phyloP scores from a whole-genome alignment of 2,329 filamentous ascomycete genomes.

The Paracamarosporium sp. region DNA sequence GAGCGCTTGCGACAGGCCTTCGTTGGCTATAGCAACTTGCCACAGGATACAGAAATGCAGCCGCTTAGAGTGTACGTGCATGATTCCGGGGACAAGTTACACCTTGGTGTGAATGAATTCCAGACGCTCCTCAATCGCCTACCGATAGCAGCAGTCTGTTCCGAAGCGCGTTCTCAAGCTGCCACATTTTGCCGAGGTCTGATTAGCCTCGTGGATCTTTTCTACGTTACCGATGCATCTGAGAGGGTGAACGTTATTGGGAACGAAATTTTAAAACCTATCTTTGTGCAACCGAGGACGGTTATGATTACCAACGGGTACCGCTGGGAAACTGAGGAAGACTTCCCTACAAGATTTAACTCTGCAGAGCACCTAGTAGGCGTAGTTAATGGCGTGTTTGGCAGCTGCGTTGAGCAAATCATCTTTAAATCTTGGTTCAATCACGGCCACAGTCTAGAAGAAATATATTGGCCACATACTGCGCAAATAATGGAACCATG shows the following conservation, averaged over 20 bases:
- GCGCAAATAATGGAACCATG: neutral
- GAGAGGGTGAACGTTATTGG: constrained; percentile 1
- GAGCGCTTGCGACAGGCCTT: constrained; percentile 9
- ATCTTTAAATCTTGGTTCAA: neutral
- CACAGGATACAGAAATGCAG: neutral
- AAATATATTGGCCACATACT: constrained; percentile 10
- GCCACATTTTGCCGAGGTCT: neutral
- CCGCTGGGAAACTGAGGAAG: neutral
- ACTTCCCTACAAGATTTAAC: neutral
- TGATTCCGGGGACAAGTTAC: constrained; percentile 2
- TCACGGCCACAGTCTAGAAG: neutral
- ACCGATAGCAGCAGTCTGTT: constrained; percentile 6
- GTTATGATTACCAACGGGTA: constrained; percentile 1
- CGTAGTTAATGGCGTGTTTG: constrained; percentile 6
- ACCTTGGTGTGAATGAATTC: constrained; percentile 8
- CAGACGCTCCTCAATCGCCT: constrained; percentile 7
- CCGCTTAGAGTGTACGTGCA: constrained; percentile 6
- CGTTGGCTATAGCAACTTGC: constrained; percentile 5
- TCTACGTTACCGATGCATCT: neutral
- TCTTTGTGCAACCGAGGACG: constrained; percentile 3
- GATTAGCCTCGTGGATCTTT: neutral
- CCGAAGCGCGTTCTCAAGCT: constrained; percentile 10
- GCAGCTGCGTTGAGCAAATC: constrained; percentile 4
- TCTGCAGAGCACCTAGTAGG: constrained; percentile 11
- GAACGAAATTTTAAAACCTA: neutral